phyloP scores from a whole-genome alignment of 345 rosid genomes.

The Aurinia saxatilis region DNA sequence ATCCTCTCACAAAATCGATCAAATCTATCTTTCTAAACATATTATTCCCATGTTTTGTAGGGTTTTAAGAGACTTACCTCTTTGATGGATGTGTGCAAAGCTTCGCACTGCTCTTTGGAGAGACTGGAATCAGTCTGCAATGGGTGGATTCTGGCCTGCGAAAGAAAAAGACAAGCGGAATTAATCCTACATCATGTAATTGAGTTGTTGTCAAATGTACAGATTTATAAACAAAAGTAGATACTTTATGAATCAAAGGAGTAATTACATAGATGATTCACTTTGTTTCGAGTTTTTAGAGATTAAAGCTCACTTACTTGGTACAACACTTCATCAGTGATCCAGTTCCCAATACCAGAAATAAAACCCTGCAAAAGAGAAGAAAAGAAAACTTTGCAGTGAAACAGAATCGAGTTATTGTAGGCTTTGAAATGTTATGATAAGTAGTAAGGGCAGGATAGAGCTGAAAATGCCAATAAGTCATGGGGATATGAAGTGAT shows the following conservation, averaged over 20 bases:
- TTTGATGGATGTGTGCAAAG: constrained; percentile 61
- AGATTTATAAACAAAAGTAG: constrained; percentile 7
- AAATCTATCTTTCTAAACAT: too few species aligned
- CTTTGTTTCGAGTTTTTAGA: too few species aligned
- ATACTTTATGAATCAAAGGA: constrained; percentile 12
- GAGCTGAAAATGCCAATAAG: too few species aligned
- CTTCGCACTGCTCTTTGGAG: constrained; percentile 63
- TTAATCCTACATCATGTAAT: constrained; percentile 12
- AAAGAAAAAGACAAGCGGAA: constrained; percentile 1
- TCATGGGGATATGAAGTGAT: too few species aligned
- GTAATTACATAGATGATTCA: constrained; percentile 7
- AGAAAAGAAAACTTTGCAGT: background rate
- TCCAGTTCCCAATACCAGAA: constrained; percentile 96
- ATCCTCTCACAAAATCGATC: too few species aligned
- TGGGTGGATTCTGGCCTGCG: constrained; percentile 93
- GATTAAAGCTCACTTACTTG: constrained; percentile 46
- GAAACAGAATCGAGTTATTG: background rate
- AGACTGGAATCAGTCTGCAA: constrained; percentile 57
- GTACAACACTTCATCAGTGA: constrained; percentile 94
- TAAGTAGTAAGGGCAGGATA: background rate
- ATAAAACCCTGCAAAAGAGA: constrained; percentile 57
- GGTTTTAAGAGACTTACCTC: constrained; percentile 75
- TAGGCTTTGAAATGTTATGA: background rate
- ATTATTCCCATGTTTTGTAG: constrained; percentile 15
- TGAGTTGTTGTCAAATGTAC: constrained; percentile 6